Conservation (phyloP, 805 yeast genomes). For the Isabelozyma gotoi region DNA sequence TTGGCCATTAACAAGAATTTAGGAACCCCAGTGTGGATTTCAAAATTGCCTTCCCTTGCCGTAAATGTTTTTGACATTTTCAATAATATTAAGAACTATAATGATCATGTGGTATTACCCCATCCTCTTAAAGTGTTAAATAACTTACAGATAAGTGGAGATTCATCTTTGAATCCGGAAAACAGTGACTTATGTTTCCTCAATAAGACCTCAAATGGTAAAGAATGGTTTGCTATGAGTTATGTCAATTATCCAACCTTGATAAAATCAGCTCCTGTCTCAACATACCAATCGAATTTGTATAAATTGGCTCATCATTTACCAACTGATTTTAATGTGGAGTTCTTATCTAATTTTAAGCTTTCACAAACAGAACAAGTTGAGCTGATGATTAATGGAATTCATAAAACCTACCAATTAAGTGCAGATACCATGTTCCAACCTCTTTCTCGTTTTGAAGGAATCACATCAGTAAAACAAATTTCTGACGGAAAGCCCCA, state of each 20-base stretch:
- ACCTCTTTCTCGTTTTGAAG: slow-evolving; percentile 31
- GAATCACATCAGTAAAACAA: slow-evolving; percentile 12
- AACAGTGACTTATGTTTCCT: slow-evolving; percentile 52
- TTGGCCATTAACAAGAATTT: slow-evolving; percentile 69
- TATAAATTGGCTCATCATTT: slow-evolving; percentile 21
- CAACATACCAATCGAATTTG: slow-evolving; percentile 53
- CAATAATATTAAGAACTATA: slow-evolving; percentile 13
- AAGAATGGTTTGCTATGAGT: slow-evolving; percentile 85
- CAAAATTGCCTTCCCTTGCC: slow-evolving; percentile 67
- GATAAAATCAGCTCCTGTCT: slow-evolving; percentile 74
- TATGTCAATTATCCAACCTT: slow-evolving; percentile 75
- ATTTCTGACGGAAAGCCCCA: slow-evolving; percentile 25
- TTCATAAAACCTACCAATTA: slow-evolving; percentile 32
- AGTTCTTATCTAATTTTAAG: slow-evolving; percentile 12
- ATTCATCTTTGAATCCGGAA: slow-evolving; percentile 10
- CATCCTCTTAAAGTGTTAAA: slow-evolving; percentile 59
- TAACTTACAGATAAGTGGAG: slow-evolving; percentile 23
- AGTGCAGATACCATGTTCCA: slow-evolving; percentile 31
- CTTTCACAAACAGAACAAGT: slow-evolving; percentile 18
- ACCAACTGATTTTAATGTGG: slow-evolving; percentile 13
- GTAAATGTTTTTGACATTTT: slow-evolving; percentile 81
- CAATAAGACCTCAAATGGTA: slow-evolving; percentile 62
- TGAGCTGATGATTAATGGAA: slow-evolving; percentile 32
- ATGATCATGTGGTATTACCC: slow-evolving; percentile 55
- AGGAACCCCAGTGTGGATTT: slow-evolving; percentile 80